phyloP scores from a whole-genome alignment of 257 asterid species.

The Jasminum sambac region DNA sequence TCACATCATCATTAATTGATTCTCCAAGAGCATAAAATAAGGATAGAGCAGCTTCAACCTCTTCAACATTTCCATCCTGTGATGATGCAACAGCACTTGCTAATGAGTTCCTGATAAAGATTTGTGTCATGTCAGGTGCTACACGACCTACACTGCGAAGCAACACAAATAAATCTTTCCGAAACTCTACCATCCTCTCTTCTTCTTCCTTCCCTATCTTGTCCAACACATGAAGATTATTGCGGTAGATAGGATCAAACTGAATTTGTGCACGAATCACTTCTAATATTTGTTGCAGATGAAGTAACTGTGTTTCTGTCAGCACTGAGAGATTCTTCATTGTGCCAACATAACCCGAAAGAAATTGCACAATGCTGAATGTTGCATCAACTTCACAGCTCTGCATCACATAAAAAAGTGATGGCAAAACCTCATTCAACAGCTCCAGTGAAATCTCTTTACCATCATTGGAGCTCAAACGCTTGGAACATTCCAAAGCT shows the following conservation, averaged over 20 bases:
- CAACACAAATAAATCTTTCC: constrained; percentile 78
- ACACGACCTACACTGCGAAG: constrained; percentile 82
- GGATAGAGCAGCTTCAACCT: constrained; percentile 94
- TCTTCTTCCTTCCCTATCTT: constrained; percentile 89
- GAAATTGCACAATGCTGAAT: constrained; percentile 81
- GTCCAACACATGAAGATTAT: constrained; percentile 63
- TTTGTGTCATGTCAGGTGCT: constrained; percentile 81
- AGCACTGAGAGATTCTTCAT: constrained; percentile 65
- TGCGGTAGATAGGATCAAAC: constrained; percentile 71
- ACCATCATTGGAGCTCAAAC: constrained; percentile 57
- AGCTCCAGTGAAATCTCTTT: constrained; percentile 60
- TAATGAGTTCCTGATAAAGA: constrained; percentile 74
- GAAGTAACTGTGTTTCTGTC: constrained; percentile 72
- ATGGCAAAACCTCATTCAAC: constrained; percentile 86
- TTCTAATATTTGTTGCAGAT: constrained; percentile 78
- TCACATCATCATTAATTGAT: constrained; percentile 63
- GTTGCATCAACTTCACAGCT: constrained; percentile 64
- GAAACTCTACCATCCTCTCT: constrained; percentile 85
- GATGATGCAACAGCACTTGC: constrained; percentile 58
- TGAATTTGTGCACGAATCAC: constrained; percentile 62
- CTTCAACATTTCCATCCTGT: constrained; percentile 74
- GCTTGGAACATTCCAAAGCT: constrained; percentile 76
- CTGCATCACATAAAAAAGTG: constrained; percentile 74
- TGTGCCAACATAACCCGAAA: constrained; percentile 79
- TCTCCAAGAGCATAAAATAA: constrained; percentile 88